A percentile compares a stretch with the other conserved stretches of the same genome.
Evolutionary conservation across 345 rosid genomes (phyloP).

Genomic region (Sonneratia caseolaris): DNA sequence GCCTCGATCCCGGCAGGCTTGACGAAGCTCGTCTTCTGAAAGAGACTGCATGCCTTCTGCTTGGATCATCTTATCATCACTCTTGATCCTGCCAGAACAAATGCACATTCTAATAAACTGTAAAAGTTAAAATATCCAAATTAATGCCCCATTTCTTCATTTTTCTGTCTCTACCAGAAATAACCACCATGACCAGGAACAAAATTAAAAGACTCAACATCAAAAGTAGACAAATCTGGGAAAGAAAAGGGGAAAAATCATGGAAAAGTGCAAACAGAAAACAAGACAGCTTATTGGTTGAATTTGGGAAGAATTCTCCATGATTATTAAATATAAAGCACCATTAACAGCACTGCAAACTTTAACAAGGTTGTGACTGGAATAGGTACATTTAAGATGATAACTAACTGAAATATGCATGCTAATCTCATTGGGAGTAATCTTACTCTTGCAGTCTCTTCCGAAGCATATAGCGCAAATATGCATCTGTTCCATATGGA

Average conservation of each 20-base stretch:
- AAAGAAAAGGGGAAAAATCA: not conserved
- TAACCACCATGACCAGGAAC: not conserved
- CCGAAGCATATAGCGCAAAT: constrained; percentile 89
- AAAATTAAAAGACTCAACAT: not conserved
- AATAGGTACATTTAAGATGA: not conserved
- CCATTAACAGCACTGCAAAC: not conserved
- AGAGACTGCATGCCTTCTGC: constrained; percentile 93
- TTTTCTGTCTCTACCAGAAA: not conserved
- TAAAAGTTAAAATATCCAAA: not conserved
- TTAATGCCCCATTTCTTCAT: not conserved
- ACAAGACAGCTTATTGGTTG: not conserved
- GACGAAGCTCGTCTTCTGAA: constrained; percentile 83
- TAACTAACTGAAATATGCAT: not conserved
- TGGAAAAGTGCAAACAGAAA: not conserved
- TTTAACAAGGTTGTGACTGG: not conserved
- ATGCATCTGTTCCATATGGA: constrained; percentile 92
- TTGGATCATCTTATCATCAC: constrained; percentile 86
- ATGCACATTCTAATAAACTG: not conserved
- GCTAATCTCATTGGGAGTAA: not conserved
- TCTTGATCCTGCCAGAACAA: constrained; percentile 52
- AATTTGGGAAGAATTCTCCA: not conserved
- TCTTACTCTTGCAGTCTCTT: constrained; percentile 80
- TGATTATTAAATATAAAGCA: not conserved
- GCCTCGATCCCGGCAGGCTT: constrained; percentile 94
- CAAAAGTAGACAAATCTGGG: not conserved